Percentiles rank a stretch among this genome's conserved stretches.
Conservation (phyloP, 257 asterid species). For the Voacanga thouarsii region DNA sequence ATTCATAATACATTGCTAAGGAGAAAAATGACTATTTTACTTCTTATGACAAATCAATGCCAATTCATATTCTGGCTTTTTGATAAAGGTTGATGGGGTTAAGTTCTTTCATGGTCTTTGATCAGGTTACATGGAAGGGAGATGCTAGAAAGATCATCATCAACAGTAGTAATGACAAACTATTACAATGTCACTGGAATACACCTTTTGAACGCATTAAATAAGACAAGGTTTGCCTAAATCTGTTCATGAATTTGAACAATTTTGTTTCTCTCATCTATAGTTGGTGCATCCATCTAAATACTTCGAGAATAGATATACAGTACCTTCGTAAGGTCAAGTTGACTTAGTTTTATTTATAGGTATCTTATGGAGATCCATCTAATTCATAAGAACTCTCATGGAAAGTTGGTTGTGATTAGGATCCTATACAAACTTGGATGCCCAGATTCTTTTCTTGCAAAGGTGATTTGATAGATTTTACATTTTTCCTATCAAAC, state of each 20-base stretch:
- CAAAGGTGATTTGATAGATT: conserved; percentile 45
- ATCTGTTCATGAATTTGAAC: neutral
- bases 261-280: neutral
- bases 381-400: conserved; percentile 52
- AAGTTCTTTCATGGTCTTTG: neutral
- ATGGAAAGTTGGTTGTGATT: conserved; percentile 47
- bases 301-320: neutral
- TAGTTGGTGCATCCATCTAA: neutral
- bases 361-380: conserved; percentile 66
- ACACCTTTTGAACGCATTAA: conserved; percentile 71
- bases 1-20: no score
- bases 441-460: conserved; percentile 49
- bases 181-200: conserved; percentile 73
- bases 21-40: neutral
- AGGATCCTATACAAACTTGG: conserved; percentile 60
- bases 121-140: conserved; percentile 59
- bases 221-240: conserved; percentile 43
- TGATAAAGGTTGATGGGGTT: neutral
- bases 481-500: conserved; percentile 17
- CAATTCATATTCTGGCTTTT: neutral
- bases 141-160: conserved; percentile 53
- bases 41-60: neutral
- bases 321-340: neutral
- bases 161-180: conserved; percentile 37
- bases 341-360: conserved; percentile 9